Base-by-base conservation (phyloP, 371 early-diverging fungal species). In the Mucor mucedo region DNA sequence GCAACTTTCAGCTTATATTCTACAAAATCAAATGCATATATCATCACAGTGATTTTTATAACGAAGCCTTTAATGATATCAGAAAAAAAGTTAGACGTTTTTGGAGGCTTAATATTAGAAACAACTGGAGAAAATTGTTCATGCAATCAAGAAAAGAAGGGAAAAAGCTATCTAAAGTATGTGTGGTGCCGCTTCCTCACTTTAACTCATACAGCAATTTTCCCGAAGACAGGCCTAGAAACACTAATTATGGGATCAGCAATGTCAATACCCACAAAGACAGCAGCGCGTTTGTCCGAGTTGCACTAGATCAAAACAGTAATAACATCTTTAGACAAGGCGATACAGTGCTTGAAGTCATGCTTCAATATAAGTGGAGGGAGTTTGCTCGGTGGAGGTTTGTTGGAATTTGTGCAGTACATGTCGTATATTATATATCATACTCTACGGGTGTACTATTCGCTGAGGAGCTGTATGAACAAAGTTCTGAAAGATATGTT, bases 311-410 rank as follows among this genome's bases (percentile, higher is more conserved):
- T 7, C 42, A 50, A 33, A 32, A 55, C 11, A 45, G 50, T 5
- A 64, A 58, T 10, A 48, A 58, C 16, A 64, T 64, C 4, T 64
- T 64, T 21, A 50, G 52, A 39, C 58, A 58, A 39, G 65, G 65
- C 28, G 65, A 64, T 30, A 64, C 65, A 2, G 58, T 58, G 0
- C 41, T 64, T 16, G 58, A 64, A 38, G 58, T 58, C 0, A 29
- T 64, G 52, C 52, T 52, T 4, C 44, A 64, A 40, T 64, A 64
- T 33, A 64, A 64, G 29, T 64, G 65, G 65, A 32, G 44, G n/a
- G 52, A 42, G 1, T 64, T 64, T 38, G 65, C 30, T 3, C 21
- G 47, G 7, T 45, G 2, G 6, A 50, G 42, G 10, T 64, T 64
- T n/a, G 21, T 44, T 3, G n/a, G 42, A 13, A 21, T 52, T 5